Evolutionary conservation across 2,329 filamentous ascomycete genomes (phyloP), one percentile per base, ranked within the genome.

Genomic region (Dothistroma pini): DNA sequence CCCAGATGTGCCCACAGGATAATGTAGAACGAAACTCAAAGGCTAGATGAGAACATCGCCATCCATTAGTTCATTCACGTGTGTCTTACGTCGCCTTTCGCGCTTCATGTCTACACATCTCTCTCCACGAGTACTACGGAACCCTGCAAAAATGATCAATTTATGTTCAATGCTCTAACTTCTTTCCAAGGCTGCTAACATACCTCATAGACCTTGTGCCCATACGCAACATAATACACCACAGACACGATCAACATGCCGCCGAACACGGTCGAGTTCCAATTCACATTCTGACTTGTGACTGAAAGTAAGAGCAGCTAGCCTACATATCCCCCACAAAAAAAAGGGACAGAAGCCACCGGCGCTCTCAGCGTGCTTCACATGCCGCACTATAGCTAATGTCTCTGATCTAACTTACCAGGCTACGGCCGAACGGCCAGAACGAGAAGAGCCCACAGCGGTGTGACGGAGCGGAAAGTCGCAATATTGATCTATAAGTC

Each of bases 401-500:
- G 25, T 29, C 25, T 29, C 25, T 29, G 25, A 6, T n/a, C 25
- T 29, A 29, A 29, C 25, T 29, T 6, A 6, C 25, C 25, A 2
- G 58, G 63, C 22, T 59, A 50, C 9, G 59, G n/a, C n/a, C 55
- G 14, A 62, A 35, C 8, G 63, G 58, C 61, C 61, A 65, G 44
- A 63, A 61, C 47, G 49, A 59, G 51, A 63, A 63, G 59, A 63
- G 61, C 56, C 56, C 56, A 59, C n/a, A 65, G 22, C 19, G 61
- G 61, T 1, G 58, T 25, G 29, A 64, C 25, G 38, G 62, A 69
- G 49, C 56, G 56, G 11, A 68, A 14, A 1, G 71, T 67, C 1
- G 60, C 57, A 14, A 75, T 70, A 57, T 81, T 80, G 57, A 80
- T 61, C 19, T 71, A 63, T 1, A 79, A 64, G 0, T 78, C 77